These are phyloP conservation scores for Aegilops longissima DNA, from an alignment of 176 grass and related monocot species.

Conservation along the genomic window DNA sequence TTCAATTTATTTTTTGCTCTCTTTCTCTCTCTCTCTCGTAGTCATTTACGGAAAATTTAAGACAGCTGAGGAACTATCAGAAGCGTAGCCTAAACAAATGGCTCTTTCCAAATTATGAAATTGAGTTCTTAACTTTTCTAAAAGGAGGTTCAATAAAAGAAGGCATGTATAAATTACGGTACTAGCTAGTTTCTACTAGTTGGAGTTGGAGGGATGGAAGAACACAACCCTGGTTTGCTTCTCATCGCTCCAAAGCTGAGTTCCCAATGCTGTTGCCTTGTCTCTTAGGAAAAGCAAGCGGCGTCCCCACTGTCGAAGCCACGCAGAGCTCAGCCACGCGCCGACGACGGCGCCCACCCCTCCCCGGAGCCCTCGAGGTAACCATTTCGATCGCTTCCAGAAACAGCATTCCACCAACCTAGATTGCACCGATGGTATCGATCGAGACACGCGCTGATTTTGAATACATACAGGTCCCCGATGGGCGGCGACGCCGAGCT, in stretches of 20 bases:
- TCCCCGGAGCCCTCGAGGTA: slow-evolving; percentile 43
- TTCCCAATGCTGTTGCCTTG: slow-evolving; percentile 37
- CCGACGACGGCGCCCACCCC: neutral
- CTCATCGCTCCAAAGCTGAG: slow-evolving; percentile 8
- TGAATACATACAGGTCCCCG: slow-evolving; percentile 23
- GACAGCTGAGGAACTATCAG: no score
- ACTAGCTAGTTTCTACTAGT: no score
- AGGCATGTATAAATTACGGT: no score
- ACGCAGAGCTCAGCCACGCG: neutral
- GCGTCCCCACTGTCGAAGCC: slow-evolving; percentile 21
- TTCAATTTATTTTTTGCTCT: no score
- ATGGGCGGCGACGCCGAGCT: neutral
- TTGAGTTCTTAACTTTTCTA: no score
- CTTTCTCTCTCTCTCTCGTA: no score
- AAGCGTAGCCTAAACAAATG: no score
- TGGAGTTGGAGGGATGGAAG: neutral
- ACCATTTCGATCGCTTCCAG: neutral
- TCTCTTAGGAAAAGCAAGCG: slow-evolving; percentile 52
- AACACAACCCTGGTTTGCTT: neutral
- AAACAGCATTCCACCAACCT: neutral
- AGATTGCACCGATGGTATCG: neutral
- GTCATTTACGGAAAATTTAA: no score
- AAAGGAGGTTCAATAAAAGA: no score
- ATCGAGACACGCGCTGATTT: neutral
- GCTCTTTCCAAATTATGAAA: neutral